A percentile compares a stretch with the other conserved stretches of the same genome.
phyloP scores from a whole-genome alignment of 306 rosid genomes.

The Astragalus glycyphyllos region DNA sequence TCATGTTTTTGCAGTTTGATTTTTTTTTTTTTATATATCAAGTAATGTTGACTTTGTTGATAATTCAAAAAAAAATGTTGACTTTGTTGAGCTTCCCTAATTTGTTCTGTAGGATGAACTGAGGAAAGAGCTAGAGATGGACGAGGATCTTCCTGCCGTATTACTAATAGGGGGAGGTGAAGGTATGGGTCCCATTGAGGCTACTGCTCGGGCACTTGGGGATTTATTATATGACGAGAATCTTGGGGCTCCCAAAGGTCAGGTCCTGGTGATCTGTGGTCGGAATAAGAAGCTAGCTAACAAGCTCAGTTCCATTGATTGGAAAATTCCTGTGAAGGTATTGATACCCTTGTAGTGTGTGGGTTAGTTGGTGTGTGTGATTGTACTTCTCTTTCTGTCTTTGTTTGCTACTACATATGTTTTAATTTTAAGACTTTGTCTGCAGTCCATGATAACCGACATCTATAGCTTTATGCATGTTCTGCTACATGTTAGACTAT shows the following conservation, averaged over 20 bases:
- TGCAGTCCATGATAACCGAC: conserved; percentile 1
- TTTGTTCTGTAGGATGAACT: conserved; percentile 63
- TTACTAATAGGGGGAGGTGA: conserved; percentile 98
- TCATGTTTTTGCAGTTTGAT: background rate
- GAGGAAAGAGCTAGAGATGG: conserved; percentile 82
- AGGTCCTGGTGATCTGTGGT: conserved; percentile 92
- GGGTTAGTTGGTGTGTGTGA: background rate
- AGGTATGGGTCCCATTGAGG: conserved; percentile 99
- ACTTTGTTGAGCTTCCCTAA: conserved; percentile 26
- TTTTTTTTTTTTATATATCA: conserved; percentile 17
- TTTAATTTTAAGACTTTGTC: conserved; percentile 17
- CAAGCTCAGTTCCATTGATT: conserved; percentile 68
- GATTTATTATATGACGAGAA: conserved; percentile 68
- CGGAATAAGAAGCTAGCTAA: conserved; percentile 84
- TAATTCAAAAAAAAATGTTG: conserved; percentile 2
- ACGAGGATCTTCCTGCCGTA: conserved; percentile 96
- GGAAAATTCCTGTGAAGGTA: conserved; percentile 98
- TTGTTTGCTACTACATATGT: background rate
- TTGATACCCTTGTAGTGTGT: conserved; percentile 4
- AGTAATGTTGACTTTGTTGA: conserved; percentile 30
- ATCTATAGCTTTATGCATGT: background rate
- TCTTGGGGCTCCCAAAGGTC: conserved; percentile 76
- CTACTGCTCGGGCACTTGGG: conserved; percentile 93
- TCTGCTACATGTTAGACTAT: background rate
- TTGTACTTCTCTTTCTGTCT: background rate